Conservation (phyloP, 192 early-diverging fungal species). For the Phycomyces blakesleeanus region DNA sequence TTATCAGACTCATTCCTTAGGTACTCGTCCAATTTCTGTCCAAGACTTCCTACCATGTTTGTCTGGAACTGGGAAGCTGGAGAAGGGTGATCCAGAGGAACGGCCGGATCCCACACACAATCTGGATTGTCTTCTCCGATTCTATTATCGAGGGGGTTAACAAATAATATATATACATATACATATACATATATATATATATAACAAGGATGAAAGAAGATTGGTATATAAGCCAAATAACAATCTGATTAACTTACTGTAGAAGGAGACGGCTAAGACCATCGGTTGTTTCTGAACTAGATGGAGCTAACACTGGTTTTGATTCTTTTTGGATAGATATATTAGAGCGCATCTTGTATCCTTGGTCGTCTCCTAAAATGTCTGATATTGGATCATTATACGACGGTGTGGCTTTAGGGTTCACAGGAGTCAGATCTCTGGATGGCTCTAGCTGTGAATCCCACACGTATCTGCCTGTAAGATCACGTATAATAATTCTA, state of each 20-base stretch:
- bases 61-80: conserved; percentile 17
- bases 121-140: conserved; percentile 60
- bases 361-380: conserved; percentile 12
- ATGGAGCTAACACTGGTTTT: background rate
- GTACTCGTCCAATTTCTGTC: conserved; percentile 45
- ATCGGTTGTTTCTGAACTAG: background rate
- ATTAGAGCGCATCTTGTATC: background rate
- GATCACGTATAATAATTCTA: conserved; percentile 67
- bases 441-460: conserved; percentile 53
- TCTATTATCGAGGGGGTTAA: conserved; percentile 3
- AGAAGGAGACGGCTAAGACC: background rate
- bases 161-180: background rate
- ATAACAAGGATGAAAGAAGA: background rate
- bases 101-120: conserved; percentile 48
- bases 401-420: background rate
- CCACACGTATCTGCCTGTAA: conserved; percentile 81
- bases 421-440: background rate
- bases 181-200: background rate
- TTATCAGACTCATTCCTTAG: conserved; percentile 40
- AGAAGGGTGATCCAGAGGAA: conserved; percentile 35
- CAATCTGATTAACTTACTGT: background rate
- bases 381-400: conserved; percentile 20
- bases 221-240: background rate
- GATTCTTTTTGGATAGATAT: conserved; percentile 1
- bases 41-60: conserved; percentile 24